Conservation (phyloP, 495 filamentous ascomycete species). For the Podospora appendiculata region DNA sequence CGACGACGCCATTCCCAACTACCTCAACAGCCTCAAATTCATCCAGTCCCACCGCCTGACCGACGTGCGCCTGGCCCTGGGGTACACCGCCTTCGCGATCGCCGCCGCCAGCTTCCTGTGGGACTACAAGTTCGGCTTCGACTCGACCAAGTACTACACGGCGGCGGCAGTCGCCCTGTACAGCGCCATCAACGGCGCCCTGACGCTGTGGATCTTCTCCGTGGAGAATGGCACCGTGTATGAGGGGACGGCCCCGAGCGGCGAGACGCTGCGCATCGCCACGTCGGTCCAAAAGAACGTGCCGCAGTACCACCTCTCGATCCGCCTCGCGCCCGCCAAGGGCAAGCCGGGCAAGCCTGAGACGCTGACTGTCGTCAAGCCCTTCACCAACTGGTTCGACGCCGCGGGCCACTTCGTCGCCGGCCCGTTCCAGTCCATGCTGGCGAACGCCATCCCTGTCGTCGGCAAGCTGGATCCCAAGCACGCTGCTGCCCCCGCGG, state of each 20-base stretch:
- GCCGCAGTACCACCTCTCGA: slow-evolving; percentile 66
- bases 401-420: slow-evolving; percentile 72
- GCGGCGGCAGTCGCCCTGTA: slow-evolving; percentile 70
- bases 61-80: slow-evolving; percentile 74
- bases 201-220: slow-evolving; percentile 81
- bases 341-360: slow-evolving; percentile 36
- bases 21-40: slow-evolving; percentile 79
- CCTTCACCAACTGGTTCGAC: slow-evolving; percentile 86
- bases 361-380: slow-evolving; percentile 37
- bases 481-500: slow-evolving; percentile 23
- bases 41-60: slow-evolving; percentile 68
- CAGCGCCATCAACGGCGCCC: slow-evolving; percentile 65
- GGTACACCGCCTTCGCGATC: slow-evolving; percentile 75
- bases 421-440: slow-evolving; percentile 74
- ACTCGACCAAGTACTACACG: slow-evolving; percentile 67
- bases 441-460: slow-evolving; percentile 60
- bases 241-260: slow-evolving; percentile 47
- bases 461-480: slow-evolving; percentile 63
- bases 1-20: slow-evolving; percentile 90
- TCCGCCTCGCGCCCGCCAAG: slow-evolving; percentile 39
- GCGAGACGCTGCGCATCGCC: slow-evolving; percentile 52
- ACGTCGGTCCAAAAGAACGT: slow-evolving; percentile 67
- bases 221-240: slow-evolving; percentile 81
- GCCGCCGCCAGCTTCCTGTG: slow-evolving; percentile 77
- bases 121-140: slow-evolving; percentile 88